Evolutionary conservation across 78 protist genomes (phyloP).

Genomic region (Chrysochromulina parva): DNA sequence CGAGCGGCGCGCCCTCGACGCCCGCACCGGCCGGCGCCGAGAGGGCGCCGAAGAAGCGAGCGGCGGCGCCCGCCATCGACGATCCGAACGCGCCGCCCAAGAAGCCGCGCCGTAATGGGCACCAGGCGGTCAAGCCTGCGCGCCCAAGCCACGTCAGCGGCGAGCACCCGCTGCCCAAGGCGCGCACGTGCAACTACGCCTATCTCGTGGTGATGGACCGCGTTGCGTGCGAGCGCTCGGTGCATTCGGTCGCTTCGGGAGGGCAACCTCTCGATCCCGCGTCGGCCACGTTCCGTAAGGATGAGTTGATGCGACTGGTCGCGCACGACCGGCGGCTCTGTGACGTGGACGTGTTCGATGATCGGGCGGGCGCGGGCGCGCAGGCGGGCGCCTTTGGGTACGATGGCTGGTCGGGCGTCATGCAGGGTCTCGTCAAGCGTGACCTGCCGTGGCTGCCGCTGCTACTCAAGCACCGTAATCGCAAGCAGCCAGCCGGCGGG

Average conservation of each 20-base stretch:
- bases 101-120: not conserved
- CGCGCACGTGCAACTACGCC: not conserved
- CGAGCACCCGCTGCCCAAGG: not conserved
- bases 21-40: too few relatives aligned
- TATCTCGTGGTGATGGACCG: not conserved
- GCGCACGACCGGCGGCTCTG: not conserved
- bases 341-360: not conserved
- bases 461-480: too few relatives aligned
- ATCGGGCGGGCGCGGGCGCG: too few relatives aligned
- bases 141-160: not conserved
- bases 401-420: not conserved
- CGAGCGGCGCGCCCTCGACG: too few relatives aligned
- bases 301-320: not conserved
- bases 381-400: not conserved
- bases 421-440: too few relatives aligned
- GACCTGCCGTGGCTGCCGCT: too few relatives aligned
- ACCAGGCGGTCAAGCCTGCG: not conserved
- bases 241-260: too few relatives aligned
- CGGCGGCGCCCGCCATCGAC: not conserved
- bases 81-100: not conserved
- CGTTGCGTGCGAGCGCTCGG: not conserved
- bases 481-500: too few relatives aligned
- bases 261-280: not conserved
- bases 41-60: not conserved
- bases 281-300: too few relatives aligned